Conservation (phyloP, 371 early-diverging fungal genomes). For the Mucor plumbeus region DNA sequence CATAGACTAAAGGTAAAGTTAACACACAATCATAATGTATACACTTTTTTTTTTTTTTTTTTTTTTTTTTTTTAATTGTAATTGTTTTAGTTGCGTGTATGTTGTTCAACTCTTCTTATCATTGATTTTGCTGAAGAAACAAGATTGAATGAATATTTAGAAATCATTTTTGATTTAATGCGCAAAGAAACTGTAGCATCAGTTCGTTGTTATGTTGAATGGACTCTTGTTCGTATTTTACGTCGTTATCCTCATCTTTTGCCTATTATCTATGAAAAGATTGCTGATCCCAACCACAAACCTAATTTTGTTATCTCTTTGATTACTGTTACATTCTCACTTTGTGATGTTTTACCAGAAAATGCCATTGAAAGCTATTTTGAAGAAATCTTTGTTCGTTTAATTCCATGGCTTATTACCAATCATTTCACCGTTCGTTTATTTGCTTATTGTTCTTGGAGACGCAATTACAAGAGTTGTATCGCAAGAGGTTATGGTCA, state of each 20-base stretch:
- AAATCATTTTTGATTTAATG: slow-evolving; percentile 37
- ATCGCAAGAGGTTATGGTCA: slow-evolving; percentile 26
- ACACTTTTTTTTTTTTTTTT: too few relatives aligned
- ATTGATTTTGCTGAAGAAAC: slow-evolving; percentile 44
- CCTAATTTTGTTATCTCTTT: slow-evolving; percentile 55
- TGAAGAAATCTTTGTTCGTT: slow-evolving; percentile 33
- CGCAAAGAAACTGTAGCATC: slow-evolving; percentile 52
- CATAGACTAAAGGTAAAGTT: slow-evolving; percentile 54
- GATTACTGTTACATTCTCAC: slow-evolving; percentile 44
- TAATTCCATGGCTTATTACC: slow-evolving; percentile 49
- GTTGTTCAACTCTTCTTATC: slow-evolving; percentile 58
- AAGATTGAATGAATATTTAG: slow-evolving; percentile 34
- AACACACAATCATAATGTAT: background rate
- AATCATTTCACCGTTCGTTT: slow-evolving; percentile 52
- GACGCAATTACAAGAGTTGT: slow-evolving; percentile 38
- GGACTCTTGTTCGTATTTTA: slow-evolving; percentile 40
- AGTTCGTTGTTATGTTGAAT: slow-evolving; percentile 59
- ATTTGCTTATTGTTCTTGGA: slow-evolving; percentile 45
- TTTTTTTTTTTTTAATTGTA: too few relatives aligned
- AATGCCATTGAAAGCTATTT: slow-evolving; percentile 4
- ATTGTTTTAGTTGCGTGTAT: slow-evolving; percentile 44
- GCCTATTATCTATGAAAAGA: slow-evolving; percentile 24
- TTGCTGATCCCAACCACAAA: slow-evolving; percentile 41
- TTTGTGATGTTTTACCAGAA: slow-evolving; percentile 39
- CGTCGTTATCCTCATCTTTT: slow-evolving; percentile 37